These are phyloP conservation scores for Trichoderma sp. DNA, from an alignment of 2,329 filamentous ascomycete species.

Conservation along the genomic window DNA sequence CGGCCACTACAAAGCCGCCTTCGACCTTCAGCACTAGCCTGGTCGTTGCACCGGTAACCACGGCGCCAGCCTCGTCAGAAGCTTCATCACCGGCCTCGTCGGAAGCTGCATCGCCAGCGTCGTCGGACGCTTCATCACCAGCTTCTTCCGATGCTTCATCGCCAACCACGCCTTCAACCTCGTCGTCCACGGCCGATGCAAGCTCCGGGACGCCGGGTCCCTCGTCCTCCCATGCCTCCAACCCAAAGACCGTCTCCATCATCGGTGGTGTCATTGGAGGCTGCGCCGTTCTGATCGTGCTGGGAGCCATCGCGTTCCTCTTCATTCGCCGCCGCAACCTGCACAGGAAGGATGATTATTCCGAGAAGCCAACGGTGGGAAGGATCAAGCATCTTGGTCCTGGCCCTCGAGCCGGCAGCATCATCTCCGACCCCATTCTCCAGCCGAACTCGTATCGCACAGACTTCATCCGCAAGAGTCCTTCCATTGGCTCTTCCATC, in stretches of 20 bases:
- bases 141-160: background rate
- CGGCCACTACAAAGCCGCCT: constrained; percentile 30
- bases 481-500: constrained; percentile 29
- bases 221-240: constrained; percentile 25
- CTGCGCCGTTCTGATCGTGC: constrained; percentile 46
- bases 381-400: constrained; percentile 31
- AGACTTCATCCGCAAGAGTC: constrained; percentile 54
- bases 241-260: constrained; percentile 44
- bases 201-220: constrained; percentile 28
- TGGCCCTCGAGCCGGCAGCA: constrained; percentile 38
- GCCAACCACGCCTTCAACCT: background rate
- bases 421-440: constrained; percentile 61
- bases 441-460: constrained; percentile 48
- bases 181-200: constrained; percentile 5
- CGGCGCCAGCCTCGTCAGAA: background rate
- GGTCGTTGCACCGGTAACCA: background rate
- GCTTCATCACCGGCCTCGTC: background rate
- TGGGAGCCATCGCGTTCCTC: constrained; percentile 46
- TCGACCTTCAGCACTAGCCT: constrained; percentile 26
- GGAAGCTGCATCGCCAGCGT: background rate
- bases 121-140: background rate
- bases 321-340: constrained; percentile 41
- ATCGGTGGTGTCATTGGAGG: constrained; percentile 54
- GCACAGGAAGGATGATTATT: background rate
- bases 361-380: constrained; percentile 31